Percentiles rank a stretch among this genome's conserved stretches.
Conservation (phyloP, 2,329 filamentous ascomycete genomes). For the Aspergillus neotritici region DNA sequence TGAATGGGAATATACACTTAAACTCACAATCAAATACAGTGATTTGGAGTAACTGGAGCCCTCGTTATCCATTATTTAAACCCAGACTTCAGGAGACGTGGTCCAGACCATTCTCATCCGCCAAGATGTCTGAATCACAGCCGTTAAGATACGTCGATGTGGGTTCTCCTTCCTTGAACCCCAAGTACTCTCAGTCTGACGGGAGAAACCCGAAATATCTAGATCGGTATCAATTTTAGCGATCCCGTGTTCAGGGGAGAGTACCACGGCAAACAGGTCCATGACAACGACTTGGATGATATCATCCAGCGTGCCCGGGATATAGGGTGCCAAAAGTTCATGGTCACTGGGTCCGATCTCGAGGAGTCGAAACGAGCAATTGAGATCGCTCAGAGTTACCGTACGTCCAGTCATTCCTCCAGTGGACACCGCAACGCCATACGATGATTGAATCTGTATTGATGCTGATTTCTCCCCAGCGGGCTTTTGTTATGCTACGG, state of each 20-base stretch:
- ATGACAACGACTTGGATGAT: slow-evolving; percentile 45
- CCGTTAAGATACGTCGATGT: slow-evolving; percentile 46
- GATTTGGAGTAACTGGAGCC: slow-evolving; percentile 1
- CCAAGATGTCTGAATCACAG: slow-evolving; percentile 33
- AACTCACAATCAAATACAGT: slow-evolving; percentile 8
- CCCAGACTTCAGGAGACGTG: slow-evolving; percentile 9
- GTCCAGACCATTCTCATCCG: slow-evolving; percentile 1
- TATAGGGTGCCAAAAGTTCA: slow-evolving; percentile 79
- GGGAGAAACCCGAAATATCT: slow-evolving; percentile 4
- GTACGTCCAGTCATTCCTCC: slow-evolving; percentile 46
- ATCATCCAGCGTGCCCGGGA: slow-evolving; percentile 73
- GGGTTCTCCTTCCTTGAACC: slow-evolving; percentile 16
- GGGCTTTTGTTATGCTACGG: slow-evolving; percentile 77
- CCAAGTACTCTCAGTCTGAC: slow-evolving; percentile 10
- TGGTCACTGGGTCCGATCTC: slow-evolving; percentile 88
- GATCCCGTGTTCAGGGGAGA: slow-evolving; percentile 82
- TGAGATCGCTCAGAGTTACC: slow-evolving; percentile 65
- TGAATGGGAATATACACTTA: not conserved
- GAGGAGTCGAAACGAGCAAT: slow-evolving; percentile 70
- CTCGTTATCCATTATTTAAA: slow-evolving; percentile 5
- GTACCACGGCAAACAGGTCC: slow-evolving; percentile 70
- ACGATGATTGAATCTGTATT: slow-evolving; percentile 7
- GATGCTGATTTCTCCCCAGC: slow-evolving; percentile 45
- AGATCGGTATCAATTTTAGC: slow-evolving; percentile 91
- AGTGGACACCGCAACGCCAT: not conserved